A percentile compares a stretch with the other conserved stretches of the same genome.
phyloP scores from a whole-genome alignment of 345 rosid genomes.

The Pugionium dolabratum region DNA sequence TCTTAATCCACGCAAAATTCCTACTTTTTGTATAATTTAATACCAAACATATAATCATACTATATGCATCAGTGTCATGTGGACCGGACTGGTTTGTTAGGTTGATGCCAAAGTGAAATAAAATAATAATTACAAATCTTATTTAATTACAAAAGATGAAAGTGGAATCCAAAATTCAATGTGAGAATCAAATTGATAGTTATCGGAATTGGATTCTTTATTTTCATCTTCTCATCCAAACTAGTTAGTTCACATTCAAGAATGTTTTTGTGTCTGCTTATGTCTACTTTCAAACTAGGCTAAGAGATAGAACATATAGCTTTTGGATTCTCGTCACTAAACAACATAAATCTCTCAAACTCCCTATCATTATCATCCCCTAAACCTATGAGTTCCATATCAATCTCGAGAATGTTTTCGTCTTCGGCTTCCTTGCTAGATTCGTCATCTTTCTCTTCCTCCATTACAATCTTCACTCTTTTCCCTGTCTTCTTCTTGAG shows the following conservation, averaged over 20 bases:
- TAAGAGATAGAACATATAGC: slow-evolving; percentile 39
- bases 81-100: too few relatives aligned
- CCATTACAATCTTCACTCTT: slow-evolving; percentile 49
- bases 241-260: background rate
- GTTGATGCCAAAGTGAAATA: background rate
- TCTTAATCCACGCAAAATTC: slow-evolving; percentile 14
- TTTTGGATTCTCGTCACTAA: slow-evolving; percentile 37
- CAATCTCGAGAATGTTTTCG: slow-evolving; percentile 30
- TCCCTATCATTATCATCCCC: slow-evolving; percentile 17
- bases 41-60: background rate
- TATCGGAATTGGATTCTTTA: slow-evolving; percentile 8
- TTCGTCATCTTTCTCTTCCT: slow-evolving; percentile 37
- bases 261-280: background rate
- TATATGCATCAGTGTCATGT: too few relatives aligned
- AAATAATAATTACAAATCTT: too few relatives aligned
- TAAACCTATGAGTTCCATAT: slow-evolving; percentile 25
- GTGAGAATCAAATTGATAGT: background rate
- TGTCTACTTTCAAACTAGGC: slow-evolving; percentile 5
- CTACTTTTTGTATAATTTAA: slow-evolving; percentile 19
- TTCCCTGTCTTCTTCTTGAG: slow-evolving; percentile 69
- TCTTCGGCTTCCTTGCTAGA: slow-evolving; percentile 1
- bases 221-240: background rate
- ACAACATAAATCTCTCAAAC: slow-evolving; percentile 31
- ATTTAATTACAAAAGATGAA: background rate
- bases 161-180: background rate